Conservation (phyloP, 1,139 yeast species). For the Suhomyces bokatorum region DNA sequence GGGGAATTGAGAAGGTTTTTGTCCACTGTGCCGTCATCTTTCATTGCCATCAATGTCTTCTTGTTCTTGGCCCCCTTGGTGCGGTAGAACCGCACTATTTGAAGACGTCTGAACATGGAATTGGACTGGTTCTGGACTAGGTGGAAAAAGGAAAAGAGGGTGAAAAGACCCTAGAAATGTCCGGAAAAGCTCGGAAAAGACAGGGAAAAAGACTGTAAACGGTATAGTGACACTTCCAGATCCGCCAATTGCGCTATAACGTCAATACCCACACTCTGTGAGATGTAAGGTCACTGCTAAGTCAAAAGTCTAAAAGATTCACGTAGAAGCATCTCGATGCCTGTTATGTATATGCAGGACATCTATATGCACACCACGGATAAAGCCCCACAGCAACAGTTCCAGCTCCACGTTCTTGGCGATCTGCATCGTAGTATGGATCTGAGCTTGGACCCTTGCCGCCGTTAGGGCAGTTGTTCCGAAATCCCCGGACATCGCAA, state of each 20-base stretch:
- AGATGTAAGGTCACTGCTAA: too few relatives aligned
- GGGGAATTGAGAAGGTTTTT: neutral
- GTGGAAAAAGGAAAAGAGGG: neutral
- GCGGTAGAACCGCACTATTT: slow-evolving; percentile 1
- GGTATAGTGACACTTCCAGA: too few relatives aligned
- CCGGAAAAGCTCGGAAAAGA: neutral
- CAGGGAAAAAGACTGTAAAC: too few relatives aligned
- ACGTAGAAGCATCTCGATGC: neutral
- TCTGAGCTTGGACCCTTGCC: too few relatives aligned
- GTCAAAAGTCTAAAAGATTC: too few relatives aligned
- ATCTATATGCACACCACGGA: neutral
- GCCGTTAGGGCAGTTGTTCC: too few relatives aligned
- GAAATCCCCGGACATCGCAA: too few relatives aligned
- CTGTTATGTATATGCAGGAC: neutral
- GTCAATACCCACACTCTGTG: too few relatives aligned
- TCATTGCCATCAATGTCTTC: neutral
- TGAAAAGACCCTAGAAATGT: neutral
- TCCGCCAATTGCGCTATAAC: too few relatives aligned
- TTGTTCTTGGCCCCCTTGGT: slow-evolving; percentile 9
- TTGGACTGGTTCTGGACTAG: neutral
- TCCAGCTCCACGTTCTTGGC: too few relatives aligned
- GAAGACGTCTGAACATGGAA: neutral
- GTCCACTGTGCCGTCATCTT: neutral
- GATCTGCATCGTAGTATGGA: too few relatives aligned
- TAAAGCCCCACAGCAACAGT: too few relatives aligned